Evolutionary conservation across 2,329 filamentous ascomycete species (phyloP).

Genomic region (Colletotrichum echinochloae): DNA sequence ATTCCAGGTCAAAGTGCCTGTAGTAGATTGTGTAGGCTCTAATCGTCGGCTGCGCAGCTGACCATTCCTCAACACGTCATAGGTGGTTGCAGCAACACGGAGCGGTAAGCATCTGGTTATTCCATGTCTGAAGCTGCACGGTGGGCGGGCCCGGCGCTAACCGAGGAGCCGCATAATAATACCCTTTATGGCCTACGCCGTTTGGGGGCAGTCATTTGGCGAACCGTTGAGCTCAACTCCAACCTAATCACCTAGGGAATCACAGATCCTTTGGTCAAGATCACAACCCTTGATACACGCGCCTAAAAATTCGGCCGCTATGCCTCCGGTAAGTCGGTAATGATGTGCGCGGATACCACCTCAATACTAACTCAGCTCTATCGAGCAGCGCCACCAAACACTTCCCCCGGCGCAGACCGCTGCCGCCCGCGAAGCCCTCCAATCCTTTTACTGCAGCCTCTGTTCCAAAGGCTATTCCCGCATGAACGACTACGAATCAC

Average conservation of each 20-base stretch:
- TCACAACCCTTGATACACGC: background rate
- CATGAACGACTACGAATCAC: slow-evolving; percentile 96
- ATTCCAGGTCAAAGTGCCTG: background rate
- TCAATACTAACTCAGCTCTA: slow-evolving; percentile 5
- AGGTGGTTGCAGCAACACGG: slow-evolving; percentile 21
- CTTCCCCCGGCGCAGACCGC: slow-evolving; percentile 69
- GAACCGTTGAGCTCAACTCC: background rate
- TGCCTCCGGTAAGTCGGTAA: slow-evolving; percentile 65
- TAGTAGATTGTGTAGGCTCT: background rate
- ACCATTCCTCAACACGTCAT: slow-evolving; percentile 31
- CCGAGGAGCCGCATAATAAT: slow-evolving; percentile 5
- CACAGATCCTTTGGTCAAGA: background rate
- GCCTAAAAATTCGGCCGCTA: slow-evolving; percentile 46
- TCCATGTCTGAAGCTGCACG: background rate
- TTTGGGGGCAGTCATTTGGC: background rate
- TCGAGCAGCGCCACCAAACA: slow-evolving; percentile 65
- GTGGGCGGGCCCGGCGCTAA: background rate
- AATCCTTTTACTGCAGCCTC: slow-evolving; percentile 85
- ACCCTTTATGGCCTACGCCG: background rate
- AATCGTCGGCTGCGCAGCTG: slow-evolving; percentile 2
- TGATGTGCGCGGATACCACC: slow-evolving; percentile 48
- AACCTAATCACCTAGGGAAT: background rate
- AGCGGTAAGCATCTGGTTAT: background rate
- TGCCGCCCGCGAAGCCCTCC: slow-evolving; percentile 79
- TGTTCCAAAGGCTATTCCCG: slow-evolving; percentile 95